Percentiles rank a stretch among this genome's conserved stretches.
phyloP scores from a whole-genome alignment of 768 basidiomycete genomes.

The Termitomyces sp. region DNA sequence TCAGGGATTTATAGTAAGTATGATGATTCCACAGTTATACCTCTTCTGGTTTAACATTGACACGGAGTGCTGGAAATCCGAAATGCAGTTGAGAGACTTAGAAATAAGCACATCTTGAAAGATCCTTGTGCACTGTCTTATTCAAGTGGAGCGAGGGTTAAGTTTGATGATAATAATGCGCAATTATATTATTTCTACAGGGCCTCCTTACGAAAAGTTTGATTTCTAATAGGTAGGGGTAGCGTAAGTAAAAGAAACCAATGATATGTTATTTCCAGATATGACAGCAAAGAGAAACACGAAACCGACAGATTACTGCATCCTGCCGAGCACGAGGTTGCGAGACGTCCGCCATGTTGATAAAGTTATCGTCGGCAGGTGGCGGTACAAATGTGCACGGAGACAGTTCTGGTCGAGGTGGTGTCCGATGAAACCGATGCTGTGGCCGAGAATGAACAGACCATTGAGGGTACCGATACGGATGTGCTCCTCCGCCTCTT shows the following conservation, averaged over 20 bases:
- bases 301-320: background rate
- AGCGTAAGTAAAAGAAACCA: background rate
- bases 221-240: constrained; percentile 3
- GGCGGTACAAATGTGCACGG: constrained; percentile 88
- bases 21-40: no score
- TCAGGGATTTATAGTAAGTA: no score
- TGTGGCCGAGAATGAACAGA: constrained; percentile 94
- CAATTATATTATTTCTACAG: constrained; percentile 1
- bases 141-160: no score
- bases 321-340: constrained; percentile 61
- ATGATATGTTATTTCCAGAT: background rate
- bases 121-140: no score
- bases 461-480: constrained; percentile 96
- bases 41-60: no score
- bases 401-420: constrained; percentile 96
- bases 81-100: no score
- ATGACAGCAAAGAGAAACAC: background rate
- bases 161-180: background rate
- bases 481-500: constrained; percentile 97
- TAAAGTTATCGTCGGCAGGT: constrained; percentile 93
- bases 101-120: no score
- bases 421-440: constrained; percentile 96
- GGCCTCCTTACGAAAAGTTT: background rate
- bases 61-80: no score
- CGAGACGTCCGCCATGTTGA: constrained; percentile 83